A percentile compares a stretch with the other conserved stretches of the same genome.
Conservation (phyloP, 768 basidiomycete genomes). For the Leccinellum luteum region DNA sequence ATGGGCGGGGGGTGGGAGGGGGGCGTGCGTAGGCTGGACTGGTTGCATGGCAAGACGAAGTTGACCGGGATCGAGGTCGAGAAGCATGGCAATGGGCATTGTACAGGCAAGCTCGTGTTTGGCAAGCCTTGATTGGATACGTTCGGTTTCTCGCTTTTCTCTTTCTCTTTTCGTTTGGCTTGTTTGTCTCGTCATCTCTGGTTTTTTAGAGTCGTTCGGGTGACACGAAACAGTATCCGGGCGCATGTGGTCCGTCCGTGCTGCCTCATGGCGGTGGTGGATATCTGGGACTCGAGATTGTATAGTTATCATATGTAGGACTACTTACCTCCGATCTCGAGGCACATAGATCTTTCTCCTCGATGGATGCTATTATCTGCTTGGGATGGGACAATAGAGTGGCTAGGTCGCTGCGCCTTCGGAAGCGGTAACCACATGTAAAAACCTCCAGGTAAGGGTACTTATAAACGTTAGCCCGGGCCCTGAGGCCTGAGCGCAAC, state of each 20-base stretch:
- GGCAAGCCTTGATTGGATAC: slow-evolving; percentile 33
- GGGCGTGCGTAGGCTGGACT: slow-evolving; percentile 67
- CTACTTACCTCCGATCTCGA: not conserved
- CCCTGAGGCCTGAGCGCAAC: no score
- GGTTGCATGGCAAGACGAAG: slow-evolving; percentile 58
- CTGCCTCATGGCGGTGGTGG: not conserved
- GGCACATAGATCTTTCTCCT: not conserved
- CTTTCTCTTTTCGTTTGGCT: not conserved
- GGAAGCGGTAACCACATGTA: no score
- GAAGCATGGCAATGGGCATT: slow-evolving; percentile 37
- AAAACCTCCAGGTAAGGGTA: no score
- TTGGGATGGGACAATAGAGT: no score
- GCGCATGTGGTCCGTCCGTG: not conserved
- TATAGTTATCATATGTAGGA: not conserved
- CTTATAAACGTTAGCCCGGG: no score
- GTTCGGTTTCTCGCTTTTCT: not conserved
- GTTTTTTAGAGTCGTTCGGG: not conserved
- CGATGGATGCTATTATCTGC: not conserved
- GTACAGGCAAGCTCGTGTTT: slow-evolving; percentile 51
- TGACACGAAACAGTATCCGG: not conserved
- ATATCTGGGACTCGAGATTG: not conserved
- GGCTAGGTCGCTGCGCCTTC: no score
- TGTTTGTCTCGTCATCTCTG: not conserved
- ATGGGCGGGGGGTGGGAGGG: slow-evolving; percentile 69
- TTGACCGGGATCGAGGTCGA: slow-evolving; percentile 62